Evolutionary conservation across 1,284 basidiomycete species (phyloP), one percentile per base, ranked within the genome.

Genomic region (Apiotrichum siamense): DNA sequence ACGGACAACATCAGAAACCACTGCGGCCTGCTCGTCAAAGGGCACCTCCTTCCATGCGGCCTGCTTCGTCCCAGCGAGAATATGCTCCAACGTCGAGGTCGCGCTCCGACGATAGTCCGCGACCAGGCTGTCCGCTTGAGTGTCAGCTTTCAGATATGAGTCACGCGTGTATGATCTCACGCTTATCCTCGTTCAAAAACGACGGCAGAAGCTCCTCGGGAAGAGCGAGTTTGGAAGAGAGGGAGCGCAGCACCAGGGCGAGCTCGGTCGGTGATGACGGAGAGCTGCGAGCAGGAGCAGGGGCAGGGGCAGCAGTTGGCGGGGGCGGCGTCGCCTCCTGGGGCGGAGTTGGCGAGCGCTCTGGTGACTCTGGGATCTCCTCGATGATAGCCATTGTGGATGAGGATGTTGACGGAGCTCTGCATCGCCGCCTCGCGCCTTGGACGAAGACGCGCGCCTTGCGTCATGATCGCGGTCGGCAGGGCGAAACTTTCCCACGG

Each of bases 381-480:
- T 71, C 65, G 25, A 67, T 61, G 38, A 66, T 62, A 7, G 62
- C 63, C 67, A 69, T 70, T 20, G 6, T 10, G 29, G 29, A 23
- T 31, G 29, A 17, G 29, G n/a, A n/a, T 9, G 21, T 40, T 29
- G 31, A 33, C 7, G 17, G 21, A 31, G 17, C 17, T 17, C 29
- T 12, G 11, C 29, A 17, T 12, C 12, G 17, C 17, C 29, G 29
- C 11, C 29, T 12, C 11, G 29, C 29, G 17, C 29, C 12, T 7
- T 31, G 29, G 29, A 31, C 29, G 29, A 31, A 15, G n/a, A n/a
- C n/a, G n/a, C n/a, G n/a, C n/a, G n/a, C n/a, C n/a, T 12, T 35
- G n/a, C 33, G 33, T 35, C 33, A 35, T 18, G 11, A 17, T 31
- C 29, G 17, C 29, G 29, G 17, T 10, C 4, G 11, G n/a, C 10